phyloP scores from a whole-genome alignment of 495 filamentous ascomycete species.

The Aspergillus mulundensis region DNA sequence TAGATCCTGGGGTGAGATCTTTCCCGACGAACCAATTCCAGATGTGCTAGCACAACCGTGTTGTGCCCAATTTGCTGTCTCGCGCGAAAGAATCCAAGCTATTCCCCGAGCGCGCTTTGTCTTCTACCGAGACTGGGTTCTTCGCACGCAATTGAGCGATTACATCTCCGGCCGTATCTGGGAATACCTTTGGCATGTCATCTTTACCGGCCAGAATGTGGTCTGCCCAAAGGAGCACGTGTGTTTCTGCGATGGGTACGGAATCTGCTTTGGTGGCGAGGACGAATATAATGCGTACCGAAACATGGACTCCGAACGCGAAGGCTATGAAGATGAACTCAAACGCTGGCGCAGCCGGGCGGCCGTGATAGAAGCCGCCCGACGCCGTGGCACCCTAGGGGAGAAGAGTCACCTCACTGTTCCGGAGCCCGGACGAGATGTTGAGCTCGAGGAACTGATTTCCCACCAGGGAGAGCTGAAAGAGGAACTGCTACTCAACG shows the following conservation, averaged over 20 bases:
- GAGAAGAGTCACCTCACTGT: slow-evolving; percentile 29
- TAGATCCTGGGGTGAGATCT: slow-evolving; percentile 51
- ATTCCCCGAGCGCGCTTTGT: slow-evolving; percentile 58
- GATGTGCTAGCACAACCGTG: slow-evolving; percentile 52
- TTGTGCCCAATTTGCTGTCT: slow-evolving; percentile 68
- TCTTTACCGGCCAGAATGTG: slow-evolving; percentile 57
- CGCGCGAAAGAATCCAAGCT: slow-evolving; percentile 50
- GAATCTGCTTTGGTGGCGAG: slow-evolving; percentile 68
- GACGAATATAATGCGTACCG: slow-evolving; percentile 48
- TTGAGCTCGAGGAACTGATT: slow-evolving; percentile 24
- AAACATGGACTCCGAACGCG: slow-evolving; percentile 34
- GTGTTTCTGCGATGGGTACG: slow-evolving; percentile 76
- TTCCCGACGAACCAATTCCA: slow-evolving; percentile 51
- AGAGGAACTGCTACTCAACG: slow-evolving; percentile 31
- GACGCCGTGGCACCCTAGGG: slow-evolving; percentile 26
- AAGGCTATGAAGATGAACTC: slow-evolving; percentile 44
- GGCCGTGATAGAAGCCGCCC: slow-evolving; percentile 31
- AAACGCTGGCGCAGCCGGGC: slow-evolving; percentile 41
- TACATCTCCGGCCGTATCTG: slow-evolving; percentile 66
- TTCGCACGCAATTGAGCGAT: slow-evolving; percentile 58
- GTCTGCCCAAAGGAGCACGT: slow-evolving; percentile 62
- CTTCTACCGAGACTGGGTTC: slow-evolving; percentile 64
- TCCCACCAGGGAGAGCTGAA: slow-evolving; percentile 32
- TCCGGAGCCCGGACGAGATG: slow-evolving; percentile 35
- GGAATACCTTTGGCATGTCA: slow-evolving; percentile 72